Evolutionary conservation across 768 basidiomycete species (phyloP), one percentile per base, ranked within the genome.

Genomic region (Lentinus tigrinus): DNA sequence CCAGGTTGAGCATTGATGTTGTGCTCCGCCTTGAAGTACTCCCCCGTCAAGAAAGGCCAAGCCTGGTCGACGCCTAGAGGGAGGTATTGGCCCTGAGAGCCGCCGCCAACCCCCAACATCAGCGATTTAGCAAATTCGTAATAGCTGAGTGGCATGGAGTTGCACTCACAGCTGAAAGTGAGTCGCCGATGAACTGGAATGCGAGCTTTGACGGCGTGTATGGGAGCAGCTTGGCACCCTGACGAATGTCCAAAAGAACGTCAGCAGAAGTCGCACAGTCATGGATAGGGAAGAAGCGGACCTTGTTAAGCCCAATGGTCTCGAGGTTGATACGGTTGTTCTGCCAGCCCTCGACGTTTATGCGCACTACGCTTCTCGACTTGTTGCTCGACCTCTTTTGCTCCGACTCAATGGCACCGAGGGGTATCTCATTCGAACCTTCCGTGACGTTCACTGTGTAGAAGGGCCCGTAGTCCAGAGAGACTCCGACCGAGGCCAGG

Each of bases 121-220:
- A 53, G 57, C 16, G 1, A 14, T 47, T 2, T 1, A n/a, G 23
- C 19, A 34, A 44, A 56, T 26, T 48, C 17, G 9, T 19, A 47
- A 13, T 9, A 10, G 9, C 10, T 26, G 2, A 17, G 23, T 4
- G 6, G n/a, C 17, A 16, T 8, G 34, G 38, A 48, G 8, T 7
- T 14, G 21, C 19, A 21, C 56, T 27, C 63, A 83, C 81, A 43
- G 83, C 78, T 16, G 83, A 83, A 6, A 83, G 67, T 2, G 83
- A 83, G 63, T 85, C 82, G 0, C 84, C 83, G 42, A 85, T 82
- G 63, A 83, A 83, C 61, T 83, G 81, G 59, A 85, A 82, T 1
- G 71, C 67, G 10, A 83, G 66, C 37, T 72, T 71, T 3, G 77
- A 77, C 0, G 79, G 80, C 7, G 63, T 68, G 62, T 83, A 84